Percentiles rank a stretch among this genome's conserved stretches.
Evolutionary conservation across 805 yeast genomes (phyloP).

Genomic region (Candida ponderosae): DNA sequence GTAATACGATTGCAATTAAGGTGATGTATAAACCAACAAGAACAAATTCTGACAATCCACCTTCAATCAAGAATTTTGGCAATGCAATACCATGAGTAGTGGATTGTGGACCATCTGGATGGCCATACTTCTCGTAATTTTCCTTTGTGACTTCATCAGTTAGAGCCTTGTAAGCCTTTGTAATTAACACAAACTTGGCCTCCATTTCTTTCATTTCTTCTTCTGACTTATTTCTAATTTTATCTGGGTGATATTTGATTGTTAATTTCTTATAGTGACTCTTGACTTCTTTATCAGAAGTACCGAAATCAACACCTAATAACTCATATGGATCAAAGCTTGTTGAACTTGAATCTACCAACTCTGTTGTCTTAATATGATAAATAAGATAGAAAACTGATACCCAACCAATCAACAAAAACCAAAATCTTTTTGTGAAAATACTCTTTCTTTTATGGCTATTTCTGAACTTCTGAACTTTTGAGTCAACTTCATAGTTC

Average conservation of each 20-base stretch:
- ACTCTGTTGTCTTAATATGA: constrained; percentile 21
- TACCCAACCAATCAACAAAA: constrained; percentile 19
- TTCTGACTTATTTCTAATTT: constrained; percentile 54
- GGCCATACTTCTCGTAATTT: constrained; percentile 83
- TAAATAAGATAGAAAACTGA: constrained; percentile 31
- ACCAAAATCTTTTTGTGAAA: constrained; percentile 6
- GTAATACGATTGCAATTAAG: constrained; percentile 72
- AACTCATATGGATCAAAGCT: constrained; percentile 89
- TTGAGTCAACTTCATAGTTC: constrained; percentile 12
- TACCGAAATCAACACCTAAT: constrained; percentile 60
- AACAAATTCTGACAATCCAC: constrained; percentile 60
- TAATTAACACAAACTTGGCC: constrained; percentile 68
- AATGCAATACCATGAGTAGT: constrained; percentile 89
- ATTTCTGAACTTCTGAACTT: constrained; percentile 16
- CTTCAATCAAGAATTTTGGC: constrained; percentile 86
- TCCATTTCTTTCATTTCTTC: constrained; percentile 56
- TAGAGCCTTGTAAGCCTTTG: constrained; percentile 89
- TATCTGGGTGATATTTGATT: constrained; percentile 89
- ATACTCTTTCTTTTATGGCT: constrained; percentile 1
- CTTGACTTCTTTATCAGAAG: constrained; percentile 73
- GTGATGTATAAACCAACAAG: constrained; percentile 55
- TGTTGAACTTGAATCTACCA: constrained; percentile 33
- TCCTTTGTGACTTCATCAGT: constrained; percentile 84
- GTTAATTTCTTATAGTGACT: constrained; percentile 82
- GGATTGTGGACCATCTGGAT: constrained; percentile 97